Evolutionary conservation across 306 rosid species (phyloP).

Genomic region (Arachis hypogaea): DNA sequence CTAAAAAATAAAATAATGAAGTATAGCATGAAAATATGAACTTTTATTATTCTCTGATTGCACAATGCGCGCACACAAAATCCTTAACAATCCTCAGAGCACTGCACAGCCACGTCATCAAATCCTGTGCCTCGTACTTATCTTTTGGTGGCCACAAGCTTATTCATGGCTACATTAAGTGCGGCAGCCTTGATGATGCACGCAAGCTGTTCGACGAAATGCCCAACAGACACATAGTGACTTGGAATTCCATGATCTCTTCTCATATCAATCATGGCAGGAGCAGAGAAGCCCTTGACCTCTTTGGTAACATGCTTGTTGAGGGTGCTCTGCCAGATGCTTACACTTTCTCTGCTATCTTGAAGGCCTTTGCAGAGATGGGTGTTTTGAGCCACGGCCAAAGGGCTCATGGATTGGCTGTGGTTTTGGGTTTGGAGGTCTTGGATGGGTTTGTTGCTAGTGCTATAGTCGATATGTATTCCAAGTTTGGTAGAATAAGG

Average conservation of each 20-base stretch:
- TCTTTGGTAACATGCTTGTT: constrained; percentile 52
- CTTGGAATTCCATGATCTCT: constrained; percentile 69
- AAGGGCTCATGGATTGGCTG: constrained; percentile 67
- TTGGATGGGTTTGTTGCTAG: constrained; percentile 62
- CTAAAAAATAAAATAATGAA: no score
- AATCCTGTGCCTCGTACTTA: constrained; percentile 42
- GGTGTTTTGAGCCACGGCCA: constrained; percentile 46
- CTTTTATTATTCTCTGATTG: constrained; percentile 52
- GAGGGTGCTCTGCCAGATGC: constrained; percentile 69
- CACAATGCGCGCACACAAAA: constrained; percentile 45
- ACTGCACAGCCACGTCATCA: constrained; percentile 52
- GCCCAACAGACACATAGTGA: constrained; percentile 52
- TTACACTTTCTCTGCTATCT: constrained; percentile 61
- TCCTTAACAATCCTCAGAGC: constrained; percentile 43
- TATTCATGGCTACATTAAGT: constrained; percentile 55
- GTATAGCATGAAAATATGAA: constrained; percentile 35
- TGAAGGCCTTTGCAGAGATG: constrained; percentile 62
- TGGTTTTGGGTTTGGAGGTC: constrained; percentile 68
- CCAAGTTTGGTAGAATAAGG: constrained; percentile 59
- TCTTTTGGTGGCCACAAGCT: constrained; percentile 57
- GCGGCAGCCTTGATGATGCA: constrained; percentile 52
- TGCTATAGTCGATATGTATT: constrained; percentile 69
- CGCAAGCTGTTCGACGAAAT: constrained; percentile 66
- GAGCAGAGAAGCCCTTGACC: constrained; percentile 54
- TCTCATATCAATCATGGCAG: constrained; percentile 43